Evolutionary conservation across 192 early-diverging fungal species (phyloP), one percentile per base, ranked within the genome.

Genomic region (Mortierella claussenii): DNA sequence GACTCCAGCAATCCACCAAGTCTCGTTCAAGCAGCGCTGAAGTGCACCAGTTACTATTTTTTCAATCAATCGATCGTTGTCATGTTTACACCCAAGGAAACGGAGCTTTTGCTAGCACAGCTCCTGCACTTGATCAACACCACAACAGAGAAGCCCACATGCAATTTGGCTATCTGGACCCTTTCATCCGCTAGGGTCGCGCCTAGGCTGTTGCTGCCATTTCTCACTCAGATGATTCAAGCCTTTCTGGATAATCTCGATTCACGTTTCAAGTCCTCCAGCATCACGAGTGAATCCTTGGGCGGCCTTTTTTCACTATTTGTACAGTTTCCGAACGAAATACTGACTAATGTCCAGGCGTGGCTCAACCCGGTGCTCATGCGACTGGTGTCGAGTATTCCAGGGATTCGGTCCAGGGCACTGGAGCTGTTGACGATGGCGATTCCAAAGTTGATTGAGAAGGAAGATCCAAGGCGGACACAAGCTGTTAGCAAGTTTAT

Each of bases 391-490:
- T 33, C 55, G 8, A n/a, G 12, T 17, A 28, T 71, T 10, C 69
- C 69, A 1, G 69, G 69, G 3, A 71, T 71, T 7, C 60, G 69
- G 21, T 57, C 60, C 21, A 71, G 61, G 27, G 46, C 69, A 2
- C 54, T 71, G 8, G 60, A 71, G 21, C 60, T 54, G 17, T 11
- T 71, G 1, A 56, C 45, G 15, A n/a, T 37, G 12, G 44, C 37
- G 10, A 57, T 55, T 6, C 69, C 69, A 8, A 71, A 56, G 13
- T 32, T 71, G 26, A 62, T 63, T 26, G 60, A 71, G 13, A 71
- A 50, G 23, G 69, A 71, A 13, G 69, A 71, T 18, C 32, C 34
- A 15, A 37, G 54, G 33, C 44, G 54, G 5, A 55, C 30, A 5
- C 46, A 56, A 30, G 54, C 34, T 21, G 45, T 56, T 4, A 31